Base-by-base conservation (phyloP, 1,139 yeast species). In the Suhomyces choctaworum region DNA sequence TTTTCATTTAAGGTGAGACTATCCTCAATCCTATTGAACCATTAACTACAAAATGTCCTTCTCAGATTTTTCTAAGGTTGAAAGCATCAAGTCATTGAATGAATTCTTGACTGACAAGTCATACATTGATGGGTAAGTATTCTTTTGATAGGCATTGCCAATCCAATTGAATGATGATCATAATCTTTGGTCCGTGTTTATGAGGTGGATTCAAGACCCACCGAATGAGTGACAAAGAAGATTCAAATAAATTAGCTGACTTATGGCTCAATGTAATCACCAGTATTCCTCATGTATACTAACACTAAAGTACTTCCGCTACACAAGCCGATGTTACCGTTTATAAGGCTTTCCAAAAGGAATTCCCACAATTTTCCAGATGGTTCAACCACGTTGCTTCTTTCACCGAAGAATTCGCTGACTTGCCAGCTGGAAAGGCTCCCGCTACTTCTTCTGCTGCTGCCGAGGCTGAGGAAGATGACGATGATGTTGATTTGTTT, bases 371-470 rank as follows among this genome's bases (percentile, higher is more conserved):
- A 70, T 88, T 89, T 64, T 73, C 96, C 65, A 89, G 97, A 80
- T 92, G 97, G 97, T 88, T 84, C 80, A 86, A 86, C 83, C 97
- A 89, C 88, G 82, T 90, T 65, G 94, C 94, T 66, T 80, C 96
- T 44, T 84, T 80, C 80, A 76, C 89, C 56, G 88, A 78, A 56
- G 95, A 88, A 69, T 88, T 88, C 62, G 78, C 73, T 47, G 61
- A 62, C 53, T 82, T 90, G 60, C 96, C 96, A 70, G 95, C 89
- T 53, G 89, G 86, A 61, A 67, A 58, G 39, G 76, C 70, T 42
- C 74, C 78, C 49, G 62, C 80, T 46, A 78, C 76, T 21, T 70
- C 73, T 40, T 65, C 73, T 35, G 78, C 76, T 21, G 71, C 73
- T 40, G 66, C 73, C 33, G 85, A 73, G 45, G 87, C 71, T 37